Conservation (phyloP, 2,329 filamentous ascomycete species). For the Apiospora phragmitis region DNA sequence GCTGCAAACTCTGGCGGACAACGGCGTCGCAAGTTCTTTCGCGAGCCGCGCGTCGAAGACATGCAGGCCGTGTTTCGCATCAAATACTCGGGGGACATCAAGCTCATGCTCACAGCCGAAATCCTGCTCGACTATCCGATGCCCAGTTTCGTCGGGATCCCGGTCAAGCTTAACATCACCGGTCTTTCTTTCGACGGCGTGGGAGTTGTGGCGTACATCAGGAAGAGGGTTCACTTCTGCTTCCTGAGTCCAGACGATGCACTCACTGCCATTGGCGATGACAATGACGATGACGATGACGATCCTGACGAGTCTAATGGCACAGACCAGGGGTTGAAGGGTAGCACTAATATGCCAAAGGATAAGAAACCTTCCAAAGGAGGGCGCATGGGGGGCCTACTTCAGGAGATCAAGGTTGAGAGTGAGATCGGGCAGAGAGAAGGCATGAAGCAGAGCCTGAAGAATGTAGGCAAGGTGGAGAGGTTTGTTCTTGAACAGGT, state of each 20-base stretch:
- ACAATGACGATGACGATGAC: slow-evolving; percentile 24
- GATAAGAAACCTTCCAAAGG: slow-evolving; percentile 28
- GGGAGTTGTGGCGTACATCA: slow-evolving; percentile 87
- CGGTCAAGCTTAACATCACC: slow-evolving; percentile 91
- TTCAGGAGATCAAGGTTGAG: slow-evolving; percentile 94
- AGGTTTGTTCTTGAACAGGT: slow-evolving; percentile 97
- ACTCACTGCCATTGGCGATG: slow-evolving; percentile 64
- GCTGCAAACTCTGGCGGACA: slow-evolving; percentile 36
- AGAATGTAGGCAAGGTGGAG: slow-evolving; percentile 98
- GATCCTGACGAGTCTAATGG: slow-evolving; percentile 36
- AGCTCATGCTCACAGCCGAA: slow-evolving; percentile 87
- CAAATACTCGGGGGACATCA: slow-evolving; percentile 83
- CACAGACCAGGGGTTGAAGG: slow-evolving; percentile 6
- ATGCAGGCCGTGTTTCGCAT: slow-evolving; percentile 92
- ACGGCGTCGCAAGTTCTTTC: slow-evolving; percentile 24
- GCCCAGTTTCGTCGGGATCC: slow-evolving; percentile 96
- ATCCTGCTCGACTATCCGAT: slow-evolving; percentile 97
- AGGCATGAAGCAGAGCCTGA: slow-evolving; percentile 88
- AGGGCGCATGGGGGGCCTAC: slow-evolving; percentile 65
- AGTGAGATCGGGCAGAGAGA: slow-evolving; percentile 96
- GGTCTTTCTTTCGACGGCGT: slow-evolving; percentile 94
- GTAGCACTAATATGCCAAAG: slow-evolving; percentile 10
- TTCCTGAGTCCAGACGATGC: slow-evolving; percentile 93
- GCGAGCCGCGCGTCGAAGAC: slow-evolving; percentile 79
- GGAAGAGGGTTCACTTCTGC: slow-evolving; percentile 87